Evolutionary conservation across 306 rosid genomes (phyloP), one percentile per base, ranked within the genome.

Genomic region (Aeschynomene evenia): DNA sequence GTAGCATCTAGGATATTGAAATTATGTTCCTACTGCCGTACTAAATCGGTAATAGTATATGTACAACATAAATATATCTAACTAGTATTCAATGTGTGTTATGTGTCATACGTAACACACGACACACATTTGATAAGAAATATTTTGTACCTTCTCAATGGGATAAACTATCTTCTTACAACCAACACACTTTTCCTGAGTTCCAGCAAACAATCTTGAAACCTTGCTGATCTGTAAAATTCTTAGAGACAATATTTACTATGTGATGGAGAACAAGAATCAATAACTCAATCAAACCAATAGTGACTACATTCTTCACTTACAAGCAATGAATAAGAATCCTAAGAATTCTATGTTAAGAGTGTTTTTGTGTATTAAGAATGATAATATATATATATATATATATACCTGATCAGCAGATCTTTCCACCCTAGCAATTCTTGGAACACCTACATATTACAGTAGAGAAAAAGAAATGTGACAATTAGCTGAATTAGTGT

Each of bases 131-230:
- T 56, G n/a, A 29, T 21, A 62, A 70, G 31, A 19, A 29, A 50
- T 26, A 5, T 5, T 5, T 22, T 14, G 50, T 79, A 89, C 99
- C 97, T 87, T 91, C 81, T 94, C 99, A 75, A 88, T 88, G 33
- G 95, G 99, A 77, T 91, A 94, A 62, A 91, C 96, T 23, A 95
- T 94, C 78, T 83, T 91, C 59, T 81, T 72, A 92, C 99, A 94
- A 53, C 84, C 80, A 74, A 89, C 83, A 80, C 97, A 94, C 80
- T 94, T 94, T 39, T 94, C 99, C 40, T 91, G 94, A 66, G 99
- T 94, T 52, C 97, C 97, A 20, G 86, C 82, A 81, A 94, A 94
- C 74, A 88, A 62, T 40, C 85, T 87, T 49, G 96, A 88, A 61
- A 87, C 76, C 74, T 73, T 94, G 82, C 87, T 91, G 66, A 70